Percentiles rank a stretch among this genome's conserved stretches.
Conservation (phyloP, 129 eudicot genomes). For the Gnaphalium uliginosum region DNA sequence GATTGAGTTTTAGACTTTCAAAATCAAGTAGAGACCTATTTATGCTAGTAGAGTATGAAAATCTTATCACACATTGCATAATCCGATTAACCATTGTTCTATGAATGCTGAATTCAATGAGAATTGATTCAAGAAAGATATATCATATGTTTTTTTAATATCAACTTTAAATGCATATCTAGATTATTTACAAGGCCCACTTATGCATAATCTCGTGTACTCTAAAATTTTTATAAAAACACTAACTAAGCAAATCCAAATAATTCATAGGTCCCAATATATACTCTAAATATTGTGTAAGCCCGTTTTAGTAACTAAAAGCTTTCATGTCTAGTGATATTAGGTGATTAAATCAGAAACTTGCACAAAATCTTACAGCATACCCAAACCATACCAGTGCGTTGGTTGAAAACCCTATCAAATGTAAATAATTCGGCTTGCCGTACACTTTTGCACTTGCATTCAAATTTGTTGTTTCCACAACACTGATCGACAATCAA, state of each 20-base stretch:
- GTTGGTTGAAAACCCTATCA: background rate
- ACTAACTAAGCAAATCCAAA: background rate
- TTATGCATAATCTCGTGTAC: background rate
- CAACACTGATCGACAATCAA: background rate
- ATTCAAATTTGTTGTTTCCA: background rate
- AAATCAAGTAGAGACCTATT: background rate
- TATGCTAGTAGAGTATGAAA: too few relatives aligned
- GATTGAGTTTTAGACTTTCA: constrained; percentile 18
- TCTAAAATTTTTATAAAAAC: too few relatives aligned
- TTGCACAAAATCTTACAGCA: background rate
- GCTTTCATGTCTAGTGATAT: background rate
- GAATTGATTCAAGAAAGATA: too few relatives aligned
- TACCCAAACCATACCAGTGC: background rate
- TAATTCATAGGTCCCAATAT: background rate
- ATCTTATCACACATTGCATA: too few relatives aligned
- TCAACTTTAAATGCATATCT: too few relatives aligned
- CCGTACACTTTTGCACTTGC: background rate
- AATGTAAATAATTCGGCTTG: background rate
- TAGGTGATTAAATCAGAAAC: background rate
- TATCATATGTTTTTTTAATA: too few relatives aligned
- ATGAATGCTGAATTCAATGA: too few relatives aligned
- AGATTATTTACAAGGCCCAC: background rate
- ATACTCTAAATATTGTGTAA: background rate
- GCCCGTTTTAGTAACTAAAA: background rate
- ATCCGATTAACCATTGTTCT: too few relatives aligned